A percentile compares a stretch with the other conserved stretches of the same genome.
Conservation (phyloP, 1,284 basidiomycete species). For the Cryptococcus amylolentus region DNA sequence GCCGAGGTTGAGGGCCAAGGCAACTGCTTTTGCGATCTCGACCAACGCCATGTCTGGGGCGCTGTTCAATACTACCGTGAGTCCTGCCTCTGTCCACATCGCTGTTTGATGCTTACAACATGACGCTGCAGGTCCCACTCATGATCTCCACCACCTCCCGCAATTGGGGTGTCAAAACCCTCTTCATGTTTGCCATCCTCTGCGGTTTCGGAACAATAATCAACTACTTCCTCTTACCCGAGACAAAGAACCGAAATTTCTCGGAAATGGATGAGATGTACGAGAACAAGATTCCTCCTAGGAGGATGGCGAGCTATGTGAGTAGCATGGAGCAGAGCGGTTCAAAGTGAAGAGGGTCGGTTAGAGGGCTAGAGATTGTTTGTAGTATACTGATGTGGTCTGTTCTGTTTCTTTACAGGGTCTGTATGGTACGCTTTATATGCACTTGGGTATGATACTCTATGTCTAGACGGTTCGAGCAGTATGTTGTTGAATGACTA, state of each 20-base stretch:
- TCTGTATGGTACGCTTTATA: too few species aligned
- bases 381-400: too few species aligned
- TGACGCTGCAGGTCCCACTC: too few species aligned
- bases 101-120: too few species aligned
- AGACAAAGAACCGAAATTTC: constrained; percentile 10
- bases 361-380: too few species aligned
- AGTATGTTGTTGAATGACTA: too few species aligned
- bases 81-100: background rate
- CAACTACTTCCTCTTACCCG: constrained; percentile 20
- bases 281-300: constrained; percentile 17
- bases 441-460: too few species aligned
- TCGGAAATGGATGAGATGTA: constrained; percentile 25
- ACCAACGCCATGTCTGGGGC: constrained; percentile 11
- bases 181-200: constrained; percentile 22
- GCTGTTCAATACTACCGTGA: constrained; percentile 17
- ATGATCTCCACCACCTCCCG: constrained; percentile 6
- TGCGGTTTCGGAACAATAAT: constrained; percentile 8
- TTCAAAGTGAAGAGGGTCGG: too few species aligned
- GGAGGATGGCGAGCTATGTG: constrained; percentile 5
- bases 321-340: too few species aligned
- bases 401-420: too few species aligned
- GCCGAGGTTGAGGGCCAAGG: constrained; percentile 15
- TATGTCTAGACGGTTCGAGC: too few species aligned
- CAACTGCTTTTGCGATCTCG: constrained; percentile 9
- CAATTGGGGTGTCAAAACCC: constrained; percentile 25